Evolutionary conservation across 371 early-diverging fungal species (phyloP).

Genomic region (Mortierella sp.): DNA sequence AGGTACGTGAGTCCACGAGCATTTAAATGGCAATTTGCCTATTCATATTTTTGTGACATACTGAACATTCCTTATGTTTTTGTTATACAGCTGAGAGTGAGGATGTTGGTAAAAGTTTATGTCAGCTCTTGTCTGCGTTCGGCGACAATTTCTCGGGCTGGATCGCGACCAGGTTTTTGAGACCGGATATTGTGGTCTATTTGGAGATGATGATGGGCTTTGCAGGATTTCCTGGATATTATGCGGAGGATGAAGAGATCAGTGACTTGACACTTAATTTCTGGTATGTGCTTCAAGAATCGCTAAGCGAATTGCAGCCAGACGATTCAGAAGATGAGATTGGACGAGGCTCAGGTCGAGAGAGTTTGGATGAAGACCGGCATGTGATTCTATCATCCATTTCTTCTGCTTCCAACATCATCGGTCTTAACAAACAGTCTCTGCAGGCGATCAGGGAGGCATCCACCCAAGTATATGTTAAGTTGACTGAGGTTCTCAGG

Average conservation of each 20-base stretch:
- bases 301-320: slow-evolving; percentile 56
- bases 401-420: slow-evolving; percentile 39
- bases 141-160: slow-evolving; percentile 80
- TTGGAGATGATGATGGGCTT: slow-evolving; percentile 77
- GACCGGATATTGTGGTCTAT: slow-evolving; percentile 61
- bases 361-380: slow-evolving; percentile 35
- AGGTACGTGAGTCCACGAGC: slow-evolving; percentile 38
- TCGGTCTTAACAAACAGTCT: slow-evolving; percentile 36
- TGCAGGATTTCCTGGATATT: slow-evolving; percentile 79
- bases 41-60: slow-evolving; percentile 13
- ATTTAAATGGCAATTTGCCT: background rate
- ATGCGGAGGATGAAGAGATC: slow-evolving; percentile 77
- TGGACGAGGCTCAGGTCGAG: slow-evolving; percentile 7
- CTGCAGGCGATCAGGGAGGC: slow-evolving; percentile 45
- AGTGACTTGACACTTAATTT: slow-evolving; percentile 80
- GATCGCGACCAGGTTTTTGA: slow-evolving; percentile 62
- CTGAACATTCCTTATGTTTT: slow-evolving; percentile 16
- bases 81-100: slow-evolving; percentile 65
- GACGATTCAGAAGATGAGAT: slow-evolving; percentile 46
- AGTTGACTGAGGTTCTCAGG: slow-evolving; percentile 66
- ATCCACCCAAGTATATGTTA: slow-evolving; percentile 63
- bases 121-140: slow-evolving; percentile 72
- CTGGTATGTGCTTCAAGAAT: slow-evolving; percentile 82
- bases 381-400: slow-evolving; percentile 47
- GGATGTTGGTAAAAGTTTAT: slow-evolving; percentile 65